Evolutionary conservation across 495 filamentous ascomycete species (phyloP), one percentile per base, ranked within the genome.

Genomic region (Parathielavia hyrcaniae): DNA sequence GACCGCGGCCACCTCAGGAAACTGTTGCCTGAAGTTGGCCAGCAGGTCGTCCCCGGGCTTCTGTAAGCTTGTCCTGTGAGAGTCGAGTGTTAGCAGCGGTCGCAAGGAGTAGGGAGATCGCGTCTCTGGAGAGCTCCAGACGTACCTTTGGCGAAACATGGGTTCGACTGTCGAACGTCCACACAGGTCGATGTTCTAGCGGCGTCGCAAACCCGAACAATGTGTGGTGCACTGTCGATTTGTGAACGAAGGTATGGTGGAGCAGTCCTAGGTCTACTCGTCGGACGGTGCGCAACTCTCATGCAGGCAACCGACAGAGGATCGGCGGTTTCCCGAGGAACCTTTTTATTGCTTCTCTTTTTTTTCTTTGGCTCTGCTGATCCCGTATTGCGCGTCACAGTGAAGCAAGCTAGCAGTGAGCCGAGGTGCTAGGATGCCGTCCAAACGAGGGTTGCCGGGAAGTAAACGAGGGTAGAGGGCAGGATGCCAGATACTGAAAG

Each of bases 11-110:
- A 90, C 75, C 66, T 89, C 80, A 54, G 87, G 83, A 64, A 92
- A 95, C 55, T 78, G 83, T 57, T 86, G 83, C 67, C 86, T 86
- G 77, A 96, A 96, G 73, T 81, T 83, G 67, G 80, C 85, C 76
- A 91, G 84, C 63, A 96, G 81, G 60, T 91, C 89, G 63, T 89
- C 85, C 65, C 81, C 84, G 41, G 91, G 91, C 77, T 95, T 96
- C 72, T 91, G 90, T 45, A 87, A 83, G 65, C 84, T 91, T 64
- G 83, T 88, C 64, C 89, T 95, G 67, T 43, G 60, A 26, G 55
- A 48, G n/a, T 20, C 23, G 5, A 43, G 8, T 43, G 69, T 75
- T 46, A 75, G 69, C 56, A 63, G 47, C 41, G 36, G 17, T 46
- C 6, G 17, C 17, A 38, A 47, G 53, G n/a, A 50, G n/a, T 30